Percentiles rank a stretch among this genome's conserved stretches.
These are phyloP conservation scores for Aureobasidium sp. DNA, from an alignment of 2,329 filamentous ascomycete species.

Conservation along the genomic window DNA sequence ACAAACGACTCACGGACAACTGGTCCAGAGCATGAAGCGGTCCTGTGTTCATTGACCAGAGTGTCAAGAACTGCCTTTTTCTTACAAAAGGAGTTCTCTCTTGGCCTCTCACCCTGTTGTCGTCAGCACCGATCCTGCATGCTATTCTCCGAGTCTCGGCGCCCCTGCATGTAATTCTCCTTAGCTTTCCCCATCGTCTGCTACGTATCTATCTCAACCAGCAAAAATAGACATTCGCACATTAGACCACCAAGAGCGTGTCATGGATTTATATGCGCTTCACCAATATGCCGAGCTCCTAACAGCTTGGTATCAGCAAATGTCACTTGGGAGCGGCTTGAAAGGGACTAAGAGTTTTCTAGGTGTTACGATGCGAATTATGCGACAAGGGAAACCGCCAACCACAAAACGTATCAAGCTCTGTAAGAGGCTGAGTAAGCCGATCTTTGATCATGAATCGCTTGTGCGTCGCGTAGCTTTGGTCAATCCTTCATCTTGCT, in stretches of 20 bases:
- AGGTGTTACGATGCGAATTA: too few relatives aligned
- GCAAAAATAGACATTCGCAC: not conserved
- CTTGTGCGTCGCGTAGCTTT: too few relatives aligned
- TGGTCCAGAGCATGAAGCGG: not conserved
- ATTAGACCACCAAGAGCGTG: not conserved
- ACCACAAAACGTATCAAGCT: too few relatives aligned
- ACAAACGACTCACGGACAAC: not conserved
- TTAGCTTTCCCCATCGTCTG: constrained; percentile 5
- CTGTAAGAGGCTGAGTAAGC: too few relatives aligned
- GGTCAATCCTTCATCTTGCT: not conserved
- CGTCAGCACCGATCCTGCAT: not conserved
- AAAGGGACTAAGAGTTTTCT: too few relatives aligned
- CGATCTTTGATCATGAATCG: too few relatives aligned
- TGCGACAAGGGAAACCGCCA: too few relatives aligned
- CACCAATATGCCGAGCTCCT: not conserved
- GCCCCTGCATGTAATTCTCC: constrained; percentile 7
- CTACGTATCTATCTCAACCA: not conserved
- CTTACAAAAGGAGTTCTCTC: not conserved
- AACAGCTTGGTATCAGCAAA: too few relatives aligned
- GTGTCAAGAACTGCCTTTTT: not conserved
- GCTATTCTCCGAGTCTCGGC: not conserved
- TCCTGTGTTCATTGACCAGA: not conserved
- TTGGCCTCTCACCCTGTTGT: not conserved
- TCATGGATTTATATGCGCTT: not conserved
- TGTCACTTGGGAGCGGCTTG: too few relatives aligned